Evolutionary conservation across 345 rosid species (phyloP).

Genomic region (Microcos paniculata): DNA sequence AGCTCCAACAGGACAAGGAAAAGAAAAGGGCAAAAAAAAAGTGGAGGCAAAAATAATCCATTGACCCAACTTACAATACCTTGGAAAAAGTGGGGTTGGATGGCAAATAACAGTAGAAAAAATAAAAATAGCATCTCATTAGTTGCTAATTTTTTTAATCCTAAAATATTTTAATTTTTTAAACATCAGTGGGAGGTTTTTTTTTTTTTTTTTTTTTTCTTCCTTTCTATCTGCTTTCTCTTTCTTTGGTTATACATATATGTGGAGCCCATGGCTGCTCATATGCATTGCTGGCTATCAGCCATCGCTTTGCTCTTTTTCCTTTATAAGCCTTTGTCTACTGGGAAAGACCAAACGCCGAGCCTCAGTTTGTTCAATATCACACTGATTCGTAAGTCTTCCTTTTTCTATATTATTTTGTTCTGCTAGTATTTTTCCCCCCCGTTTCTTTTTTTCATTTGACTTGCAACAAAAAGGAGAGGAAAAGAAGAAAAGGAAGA

Average conservation of each 20-base stretch:
- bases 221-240: background rate
- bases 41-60: background rate
- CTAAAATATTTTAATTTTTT: too few species aligned
- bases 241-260: background rate
- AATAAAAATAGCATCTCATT: too few species aligned
- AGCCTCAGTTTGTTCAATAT: slow-evolving; percentile 27
- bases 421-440: background rate
- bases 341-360: slow-evolving; percentile 20
- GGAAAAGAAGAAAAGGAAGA: background rate
- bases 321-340: slow-evolving; percentile 30
- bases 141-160: background rate
- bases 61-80: background rate
- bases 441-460: background rate
- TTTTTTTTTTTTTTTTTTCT: background rate
- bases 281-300: slow-evolving; percentile 43
- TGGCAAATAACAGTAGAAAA: background rate
- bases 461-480: background rate
- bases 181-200: too few species aligned
- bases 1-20: too few species aligned
- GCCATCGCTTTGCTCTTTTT: slow-evolving; percentile 37
- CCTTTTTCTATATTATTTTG: background rate
- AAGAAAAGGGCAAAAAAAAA: background rate
- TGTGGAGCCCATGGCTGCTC: slow-evolving; percentile 46
- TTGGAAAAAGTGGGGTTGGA: background rate
- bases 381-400: slow-evolving; percentile 24